Evolutionary conservation across 2,329 filamentous ascomycete genomes (phyloP).

Genomic region (Mycosphaerella sp.): DNA sequence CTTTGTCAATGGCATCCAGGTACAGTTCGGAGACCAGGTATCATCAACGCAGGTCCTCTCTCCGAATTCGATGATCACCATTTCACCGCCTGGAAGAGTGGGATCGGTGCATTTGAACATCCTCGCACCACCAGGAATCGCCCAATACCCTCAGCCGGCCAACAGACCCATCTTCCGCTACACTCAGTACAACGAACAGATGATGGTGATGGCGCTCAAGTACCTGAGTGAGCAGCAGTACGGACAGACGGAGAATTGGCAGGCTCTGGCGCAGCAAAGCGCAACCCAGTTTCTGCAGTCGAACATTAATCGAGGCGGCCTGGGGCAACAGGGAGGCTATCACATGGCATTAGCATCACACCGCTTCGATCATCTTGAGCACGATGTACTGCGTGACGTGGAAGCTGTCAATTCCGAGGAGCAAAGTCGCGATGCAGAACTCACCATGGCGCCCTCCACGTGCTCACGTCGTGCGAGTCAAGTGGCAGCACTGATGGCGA

Average conservation of each 20-base stretch:
- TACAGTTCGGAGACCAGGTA: slow-evolving; percentile 70
- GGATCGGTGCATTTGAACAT: slow-evolving; percentile 67
- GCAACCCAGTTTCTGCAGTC: slow-evolving; percentile 25
- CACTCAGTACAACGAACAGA: slow-evolving; percentile 42
- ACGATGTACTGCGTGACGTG: slow-evolving; percentile 11
- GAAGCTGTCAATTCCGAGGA: slow-evolving; percentile 59
- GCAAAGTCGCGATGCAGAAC: slow-evolving; percentile 56
- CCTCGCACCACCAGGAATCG: slow-evolving; percentile 33
- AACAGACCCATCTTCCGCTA: slow-evolving; percentile 40
- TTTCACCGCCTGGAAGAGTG: slow-evolving; percentile 64
- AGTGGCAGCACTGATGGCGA: slow-evolving; percentile 66
- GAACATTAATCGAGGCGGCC: slow-evolving; percentile 11
- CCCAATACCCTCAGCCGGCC: slow-evolving; percentile 29
- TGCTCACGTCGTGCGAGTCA: slow-evolving; percentile 70
- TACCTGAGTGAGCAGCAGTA: slow-evolving; percentile 33
- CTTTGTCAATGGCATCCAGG: slow-evolving; percentile 72
- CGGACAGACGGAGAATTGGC: slow-evolving; percentile 30
- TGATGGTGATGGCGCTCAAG: slow-evolving; percentile 52
- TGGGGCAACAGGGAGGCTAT: slow-evolving; percentile 13
- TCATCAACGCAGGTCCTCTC: slow-evolving; percentile 71
- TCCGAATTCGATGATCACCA: slow-evolving; percentile 69
- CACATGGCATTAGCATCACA: slow-evolving; percentile 12
- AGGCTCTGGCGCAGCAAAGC: slow-evolving; percentile 26
- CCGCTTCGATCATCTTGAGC: slow-evolving; percentile 13
- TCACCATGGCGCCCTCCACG: slow-evolving; percentile 56